A percentile compares a stretch with the other conserved stretches of the same genome.
Evolutionary conservation across 495 filamentous ascomycete genomes (phyloP).

Genomic region (Chaetomium tenue): DNA sequence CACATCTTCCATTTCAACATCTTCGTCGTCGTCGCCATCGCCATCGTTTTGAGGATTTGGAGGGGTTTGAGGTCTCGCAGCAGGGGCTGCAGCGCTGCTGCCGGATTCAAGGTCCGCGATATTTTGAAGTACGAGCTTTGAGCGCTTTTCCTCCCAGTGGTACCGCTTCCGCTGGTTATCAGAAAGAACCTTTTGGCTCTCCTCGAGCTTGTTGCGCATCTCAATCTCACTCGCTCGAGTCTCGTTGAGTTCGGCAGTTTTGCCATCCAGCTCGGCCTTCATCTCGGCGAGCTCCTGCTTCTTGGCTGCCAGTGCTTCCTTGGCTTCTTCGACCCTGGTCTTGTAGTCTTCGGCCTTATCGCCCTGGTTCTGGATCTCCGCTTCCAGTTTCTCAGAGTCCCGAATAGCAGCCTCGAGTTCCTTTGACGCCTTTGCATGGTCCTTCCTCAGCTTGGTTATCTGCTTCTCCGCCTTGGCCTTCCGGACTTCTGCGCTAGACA

Average conservation of each 20-base stretch:
- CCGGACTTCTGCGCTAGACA: conserved; percentile 78
- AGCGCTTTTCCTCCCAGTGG: conserved; percentile 87
- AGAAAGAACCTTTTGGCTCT: conserved; percentile 81
- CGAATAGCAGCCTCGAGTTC: conserved; percentile 68
- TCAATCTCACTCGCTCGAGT: conserved; percentile 90
- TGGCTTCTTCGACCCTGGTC: conserved; percentile 77
- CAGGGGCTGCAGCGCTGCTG: conserved; percentile 12
- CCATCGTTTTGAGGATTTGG: conserved; percentile 19
- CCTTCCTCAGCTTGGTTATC: conserved; percentile 79
- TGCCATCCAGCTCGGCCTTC: conserved; percentile 83
- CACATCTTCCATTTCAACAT: conserved; percentile 28
- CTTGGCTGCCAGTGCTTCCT: conserved; percentile 75
- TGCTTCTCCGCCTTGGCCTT: conserved; percentile 92
- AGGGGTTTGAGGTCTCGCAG: neutral
- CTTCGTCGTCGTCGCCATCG: conserved; percentile 25
- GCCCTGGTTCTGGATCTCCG: conserved; percentile 72
- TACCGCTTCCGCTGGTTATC: conserved; percentile 83
- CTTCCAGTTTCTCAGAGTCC: conserved; percentile 72
- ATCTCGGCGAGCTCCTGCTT: conserved; percentile 74
- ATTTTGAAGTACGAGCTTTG: conserved; percentile 75
- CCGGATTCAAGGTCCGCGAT: conserved; percentile 60
- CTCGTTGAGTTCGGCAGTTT: conserved; percentile 82
- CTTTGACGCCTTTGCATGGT: conserved; percentile 66
- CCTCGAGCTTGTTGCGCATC: conserved; percentile 96
- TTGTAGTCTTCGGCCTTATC: conserved; percentile 69